These are phyloP conservation scores for Saccharum hybrid DNA, from an alignment of 202 grass and related monocot species.

Conservation along the genomic window DNA sequence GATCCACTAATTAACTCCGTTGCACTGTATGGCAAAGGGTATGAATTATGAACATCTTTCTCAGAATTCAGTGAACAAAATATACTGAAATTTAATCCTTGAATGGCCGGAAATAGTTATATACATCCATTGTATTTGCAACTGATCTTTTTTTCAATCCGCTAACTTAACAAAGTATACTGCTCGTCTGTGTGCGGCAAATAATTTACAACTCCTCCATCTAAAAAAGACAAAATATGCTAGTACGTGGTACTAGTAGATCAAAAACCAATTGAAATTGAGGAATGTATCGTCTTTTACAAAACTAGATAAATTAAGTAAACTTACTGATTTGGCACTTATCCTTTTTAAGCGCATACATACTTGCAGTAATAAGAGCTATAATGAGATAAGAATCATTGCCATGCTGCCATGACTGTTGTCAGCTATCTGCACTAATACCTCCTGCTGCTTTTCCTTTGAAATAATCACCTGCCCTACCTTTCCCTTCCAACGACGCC, in stretches of 20 bases:
- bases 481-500: slow-evolving; percentile 39
- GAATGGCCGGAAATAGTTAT: neutral
- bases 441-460: slow-evolving; percentile 23
- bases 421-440: slow-evolving; percentile 2
- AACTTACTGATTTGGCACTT: neutral
- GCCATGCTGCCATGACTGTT: slow-evolving; percentile 7
- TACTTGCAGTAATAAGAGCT: slow-evolving; percentile 19
- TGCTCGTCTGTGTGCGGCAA: too few species aligned
- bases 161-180: neutral
- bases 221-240: too few species aligned
- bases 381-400: slow-evolving; percentile 32
- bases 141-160: neutral
- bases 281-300: neutral
- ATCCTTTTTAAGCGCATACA: neutral
- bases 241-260: neutral
- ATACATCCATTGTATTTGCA: neutral
- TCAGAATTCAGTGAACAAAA: neutral
- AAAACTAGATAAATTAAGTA: neutral
- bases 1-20: neutral
- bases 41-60: neutral
- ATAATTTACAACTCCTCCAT: too few species aligned
- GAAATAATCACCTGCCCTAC: slow-evolving; percentile 62
- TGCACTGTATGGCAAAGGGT: neutral
- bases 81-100: neutral
- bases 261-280: neutral